Evolutionary conservation across 306 rosid species (phyloP).

Genomic region (Ochetophila trinervis): DNA sequence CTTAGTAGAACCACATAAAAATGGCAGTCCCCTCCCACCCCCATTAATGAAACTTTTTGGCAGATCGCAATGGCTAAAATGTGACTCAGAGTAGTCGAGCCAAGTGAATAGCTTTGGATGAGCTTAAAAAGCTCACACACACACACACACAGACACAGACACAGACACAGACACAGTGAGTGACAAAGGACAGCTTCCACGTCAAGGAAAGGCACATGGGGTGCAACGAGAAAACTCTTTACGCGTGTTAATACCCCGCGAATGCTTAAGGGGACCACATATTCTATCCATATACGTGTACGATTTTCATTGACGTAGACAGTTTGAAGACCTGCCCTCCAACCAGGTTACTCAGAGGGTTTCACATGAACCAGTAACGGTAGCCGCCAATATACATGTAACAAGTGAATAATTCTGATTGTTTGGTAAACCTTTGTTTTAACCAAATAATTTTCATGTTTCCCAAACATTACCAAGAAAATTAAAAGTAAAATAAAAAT

Average conservation of each 20-base stretch:
- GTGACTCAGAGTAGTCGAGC: neutral
- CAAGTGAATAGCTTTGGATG: neutral
- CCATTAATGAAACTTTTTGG: no score
- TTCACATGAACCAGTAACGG: neutral
- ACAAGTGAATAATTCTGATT: no score
- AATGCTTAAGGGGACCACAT: constrained; percentile 45
- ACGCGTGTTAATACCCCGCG: constrained; percentile 72
- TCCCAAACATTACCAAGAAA: no score
- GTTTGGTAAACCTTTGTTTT: no score
- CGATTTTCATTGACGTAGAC: neutral
- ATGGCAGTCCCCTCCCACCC: no score
- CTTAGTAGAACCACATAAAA: no score
- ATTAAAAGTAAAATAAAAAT: no score
- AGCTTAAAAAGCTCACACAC: neutral
- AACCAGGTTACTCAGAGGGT: constrained; percentile 18
- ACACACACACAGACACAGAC: neutral
- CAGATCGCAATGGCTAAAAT: neutral
- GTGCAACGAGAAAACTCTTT: constrained; percentile 23
- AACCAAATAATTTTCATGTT: no score
- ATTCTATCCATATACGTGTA: constrained; percentile 49
- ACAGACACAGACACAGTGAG: neutral
- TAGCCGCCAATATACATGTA: constrained; percentile 43
- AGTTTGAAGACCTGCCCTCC: constrained; percentile 23
- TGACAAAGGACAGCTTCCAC: constrained; percentile 15
- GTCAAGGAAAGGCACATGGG: constrained; percentile 61